Percentiles rank a stretch among this genome's conserved stretches.
These are phyloP conservation scores for Setomelanomma holmii DNA, from an alignment of 2,329 filamentous ascomycete genomes.

Conservation along the genomic window DNA sequence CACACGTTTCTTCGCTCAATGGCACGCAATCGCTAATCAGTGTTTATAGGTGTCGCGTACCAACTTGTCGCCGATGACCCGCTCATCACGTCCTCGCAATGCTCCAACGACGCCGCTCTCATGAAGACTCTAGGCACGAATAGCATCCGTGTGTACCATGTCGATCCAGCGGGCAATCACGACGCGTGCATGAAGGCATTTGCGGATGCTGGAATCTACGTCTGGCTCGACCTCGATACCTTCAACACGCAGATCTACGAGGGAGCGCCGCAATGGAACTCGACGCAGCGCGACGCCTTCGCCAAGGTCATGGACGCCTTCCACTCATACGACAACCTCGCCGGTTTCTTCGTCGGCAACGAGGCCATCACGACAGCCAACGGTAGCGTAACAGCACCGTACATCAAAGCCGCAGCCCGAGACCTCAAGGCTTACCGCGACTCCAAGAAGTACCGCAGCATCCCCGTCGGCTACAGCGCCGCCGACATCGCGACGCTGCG, in stretches of 20 bases:
- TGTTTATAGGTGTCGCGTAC: conserved; percentile 73
- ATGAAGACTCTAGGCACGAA: conserved; percentile 86
- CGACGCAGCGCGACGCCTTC: conserved; percentile 73
- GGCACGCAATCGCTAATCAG: conserved; percentile 10
- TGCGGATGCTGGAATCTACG: conserved; percentile 73
- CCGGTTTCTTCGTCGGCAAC: conserved; percentile 82
- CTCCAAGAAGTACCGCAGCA: conserved; percentile 76
- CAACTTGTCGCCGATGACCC: conserved; percentile 73
- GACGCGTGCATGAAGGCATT: conserved; percentile 82
- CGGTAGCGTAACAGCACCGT: conserved; percentile 73
- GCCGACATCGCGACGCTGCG: conserved; percentile 78
- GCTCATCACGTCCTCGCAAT: conserved; percentile 77
- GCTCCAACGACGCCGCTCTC: conserved; percentile 73
- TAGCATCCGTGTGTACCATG: conserved; percentile 86
- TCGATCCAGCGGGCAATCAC: conserved; percentile 75
- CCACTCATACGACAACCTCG: conserved; percentile 77
- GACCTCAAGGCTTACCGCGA: conserved; percentile 85
- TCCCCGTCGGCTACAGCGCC: conserved; percentile 86
- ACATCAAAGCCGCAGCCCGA: conserved; percentile 79
- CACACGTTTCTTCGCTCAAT: not conserved
- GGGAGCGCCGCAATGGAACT: conserved; percentile 72
- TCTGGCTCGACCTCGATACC: conserved; percentile 83
- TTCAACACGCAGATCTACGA: conserved; percentile 70
- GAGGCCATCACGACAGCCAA: conserved; percentile 72
- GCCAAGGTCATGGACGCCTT: conserved; percentile 78